Percentiles rank a stretch among this genome's conserved stretches.
phyloP scores from a whole-genome alignment of 2,329 filamentous ascomycete species.

The Penicillium italicum region DNA sequence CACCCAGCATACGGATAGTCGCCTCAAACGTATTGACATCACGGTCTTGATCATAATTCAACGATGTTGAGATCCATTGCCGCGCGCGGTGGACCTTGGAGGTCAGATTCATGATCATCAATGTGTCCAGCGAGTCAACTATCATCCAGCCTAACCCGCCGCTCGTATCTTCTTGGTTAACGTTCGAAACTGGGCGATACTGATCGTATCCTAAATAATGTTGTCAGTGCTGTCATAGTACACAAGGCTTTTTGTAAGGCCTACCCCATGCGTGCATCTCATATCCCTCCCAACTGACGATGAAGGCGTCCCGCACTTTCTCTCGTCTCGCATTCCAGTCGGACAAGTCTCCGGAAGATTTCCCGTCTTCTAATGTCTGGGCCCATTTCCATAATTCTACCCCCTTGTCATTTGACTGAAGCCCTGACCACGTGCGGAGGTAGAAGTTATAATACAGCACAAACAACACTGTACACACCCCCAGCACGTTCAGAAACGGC shows the following conservation, averaged over 20 bases:
- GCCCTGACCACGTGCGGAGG: constrained; percentile 14
- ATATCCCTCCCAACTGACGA: constrained; percentile 89
- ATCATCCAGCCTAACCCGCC: constrained; percentile 97
- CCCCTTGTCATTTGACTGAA: constrained; percentile 37
- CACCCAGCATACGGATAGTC: constrained; percentile 94
- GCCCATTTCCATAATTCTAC: constrained; percentile 56
- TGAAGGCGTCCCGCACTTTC: constrained; percentile 82
- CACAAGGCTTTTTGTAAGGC: constrained; percentile 30
- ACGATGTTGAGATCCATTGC: constrained; percentile 76
- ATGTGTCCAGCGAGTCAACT: constrained; percentile 88
- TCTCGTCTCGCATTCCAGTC: constrained; percentile 78
- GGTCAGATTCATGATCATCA: constrained; percentile 98
- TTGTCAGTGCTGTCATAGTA: neutral
- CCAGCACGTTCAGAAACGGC: constrained; percentile 57
- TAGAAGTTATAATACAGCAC: constrained; percentile 61
- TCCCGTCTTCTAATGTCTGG: constrained; percentile 47
- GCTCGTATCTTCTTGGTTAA: constrained; percentile 76
- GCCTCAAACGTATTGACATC: constrained; percentile 98
- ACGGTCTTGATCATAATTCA: constrained; percentile 87
- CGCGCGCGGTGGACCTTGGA: constrained; percentile 77
- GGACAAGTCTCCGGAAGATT: constrained; percentile 38
- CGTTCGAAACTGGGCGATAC: constrained; percentile 78
- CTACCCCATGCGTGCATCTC: constrained; percentile 90
- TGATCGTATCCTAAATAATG: constrained; percentile 57
- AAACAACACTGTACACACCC: constrained; percentile 53